Evolutionary conservation across 2,329 filamentous ascomycete species (phyloP), one percentile per base, ranked within the genome.

Genomic region (Penicillium sclerotigenum): DNA sequence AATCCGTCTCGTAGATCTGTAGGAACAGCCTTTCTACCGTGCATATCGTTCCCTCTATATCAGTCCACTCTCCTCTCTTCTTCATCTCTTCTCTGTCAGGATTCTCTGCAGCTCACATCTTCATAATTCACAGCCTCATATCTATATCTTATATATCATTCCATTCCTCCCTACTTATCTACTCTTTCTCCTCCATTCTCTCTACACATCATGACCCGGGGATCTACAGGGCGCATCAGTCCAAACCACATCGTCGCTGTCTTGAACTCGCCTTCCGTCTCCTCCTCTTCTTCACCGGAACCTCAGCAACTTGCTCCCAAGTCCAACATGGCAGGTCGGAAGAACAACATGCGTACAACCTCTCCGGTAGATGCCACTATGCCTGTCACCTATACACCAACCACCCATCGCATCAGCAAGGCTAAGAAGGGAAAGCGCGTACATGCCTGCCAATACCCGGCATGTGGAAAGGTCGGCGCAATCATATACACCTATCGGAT

Each of bases 401-500:
- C 77, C 20, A 80, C 78, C 34, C 75, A 75, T 60, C 75, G 78
- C 48, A 74, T 80, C 61, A 80, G 78, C 69, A 80, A 80, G 64
- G 78, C 78, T 13, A 80, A 79, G 69, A 80, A 80, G 65, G 78
- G 78, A 29, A 80, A 80, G 65, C 75, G 77, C 49, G 78, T 80
- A 14, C 78, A 80, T 61, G 72, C 72, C 9, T 80, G 78, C 62
- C 72, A 78, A 55, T 77, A 69, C 57, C 75, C 75, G 16, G 77
- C 77, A 37, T 80, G 78, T 62, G 71, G 70, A 58, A 80, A 80
- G 73, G 77, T 79, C 59, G 57, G 73, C 64, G 37, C 43, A 24
- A 42, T 41, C 52, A 54, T 43, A 57, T 46, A 29, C 53, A 34
- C 5, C 13, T 9, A 41, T 38, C 29, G 20, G 14, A 50, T 34